phyloP scores from a whole-genome alignment of 2,329 filamentous ascomycete genomes.

The Grosmannia serpens region DNA sequence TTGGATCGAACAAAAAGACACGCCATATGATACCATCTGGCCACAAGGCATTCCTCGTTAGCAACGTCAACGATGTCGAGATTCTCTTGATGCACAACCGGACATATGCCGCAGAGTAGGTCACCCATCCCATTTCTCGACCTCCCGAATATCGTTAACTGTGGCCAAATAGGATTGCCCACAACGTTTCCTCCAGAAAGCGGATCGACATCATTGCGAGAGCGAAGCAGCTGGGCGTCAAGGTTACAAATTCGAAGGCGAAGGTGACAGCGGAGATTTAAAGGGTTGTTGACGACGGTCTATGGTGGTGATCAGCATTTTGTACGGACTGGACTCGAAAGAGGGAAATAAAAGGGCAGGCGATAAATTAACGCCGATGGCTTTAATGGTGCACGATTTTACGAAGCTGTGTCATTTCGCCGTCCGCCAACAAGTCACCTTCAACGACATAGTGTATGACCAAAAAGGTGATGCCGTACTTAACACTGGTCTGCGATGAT shows the following conservation, averaged over 20 bases:
- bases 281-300: neutral
- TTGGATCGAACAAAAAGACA: slow-evolving; percentile 99
- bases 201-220: slow-evolving; percentile 94
- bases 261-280: slow-evolving; percentile 93
- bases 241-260: slow-evolving; percentile 99
- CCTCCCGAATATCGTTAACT: neutral
- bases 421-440: neutral
- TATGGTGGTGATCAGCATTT: slow-evolving; percentile 7
- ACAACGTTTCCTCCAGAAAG: slow-evolving; percentile 97
- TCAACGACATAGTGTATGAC: neutral
- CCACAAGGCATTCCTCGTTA: slow-evolving; percentile 99
- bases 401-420: neutral
- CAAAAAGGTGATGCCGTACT: neutral
- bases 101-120: slow-evolving; percentile 97
- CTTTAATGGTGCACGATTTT: neutral
- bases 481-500: neutral
- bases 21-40: slow-evolving; percentile 97
- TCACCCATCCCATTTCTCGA: slow-evolving; percentile 15
- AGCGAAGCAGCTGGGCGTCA: slow-evolving; percentile 96
- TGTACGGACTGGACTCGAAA: slow-evolving; percentile 9
- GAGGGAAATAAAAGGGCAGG: neutral
- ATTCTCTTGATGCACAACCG: slow-evolving; percentile 99
- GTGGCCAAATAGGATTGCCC: slow-evolving; percentile 64
- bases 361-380: neutral
- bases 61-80: slow-evolving; percentile 91